Evolutionary conservation across 2,329 filamentous ascomycete genomes (phyloP).

Genomic region (Botrytis tulipae): DNA sequence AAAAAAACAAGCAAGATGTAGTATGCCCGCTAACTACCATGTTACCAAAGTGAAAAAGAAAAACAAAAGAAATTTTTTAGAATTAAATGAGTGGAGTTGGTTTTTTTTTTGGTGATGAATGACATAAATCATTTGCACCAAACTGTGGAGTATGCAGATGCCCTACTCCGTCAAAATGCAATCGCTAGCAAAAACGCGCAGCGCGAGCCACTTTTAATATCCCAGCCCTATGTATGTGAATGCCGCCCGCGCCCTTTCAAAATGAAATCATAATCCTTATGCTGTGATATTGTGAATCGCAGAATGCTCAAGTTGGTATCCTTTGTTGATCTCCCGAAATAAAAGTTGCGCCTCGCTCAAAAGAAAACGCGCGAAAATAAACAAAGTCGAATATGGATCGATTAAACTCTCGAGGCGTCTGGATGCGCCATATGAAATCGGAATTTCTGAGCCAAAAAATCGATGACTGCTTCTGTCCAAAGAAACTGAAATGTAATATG

Average conservation of each 20-base stretch:
- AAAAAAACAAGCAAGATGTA: background rate
- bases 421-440: conserved; percentile 24
- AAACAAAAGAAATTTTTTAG: conserved; percentile 1
- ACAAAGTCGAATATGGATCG: conserved; percentile 7
- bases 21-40: background rate
- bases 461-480: conserved; percentile 13
- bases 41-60: background rate
- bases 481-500: conserved; percentile 6
- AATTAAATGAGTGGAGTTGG: conserved; percentile 9
- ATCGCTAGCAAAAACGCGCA: conserved; percentile 28
- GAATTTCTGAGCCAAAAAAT: conserved; percentile 21
- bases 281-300: conserved; percentile 13
- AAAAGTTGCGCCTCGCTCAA: conserved; percentile 7
- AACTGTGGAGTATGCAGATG: background rate
- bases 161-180: background rate
- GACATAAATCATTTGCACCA: background rate
- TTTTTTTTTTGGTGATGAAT: background rate
- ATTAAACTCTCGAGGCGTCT: conserved; percentile 6
- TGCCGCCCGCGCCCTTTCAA: conserved; percentile 22
- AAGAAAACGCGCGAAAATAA: background rate
- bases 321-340: background rate
- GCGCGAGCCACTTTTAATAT: conserved; percentile 39
- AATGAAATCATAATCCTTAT: conserved; percentile 21
- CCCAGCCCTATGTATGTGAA: conserved; percentile 36
- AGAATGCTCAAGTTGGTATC: conserved; percentile 14